These are phyloP conservation scores for Flaveria floridana DNA, from an alignment of 140 eudicot species.

Conservation along the genomic window DNA sequence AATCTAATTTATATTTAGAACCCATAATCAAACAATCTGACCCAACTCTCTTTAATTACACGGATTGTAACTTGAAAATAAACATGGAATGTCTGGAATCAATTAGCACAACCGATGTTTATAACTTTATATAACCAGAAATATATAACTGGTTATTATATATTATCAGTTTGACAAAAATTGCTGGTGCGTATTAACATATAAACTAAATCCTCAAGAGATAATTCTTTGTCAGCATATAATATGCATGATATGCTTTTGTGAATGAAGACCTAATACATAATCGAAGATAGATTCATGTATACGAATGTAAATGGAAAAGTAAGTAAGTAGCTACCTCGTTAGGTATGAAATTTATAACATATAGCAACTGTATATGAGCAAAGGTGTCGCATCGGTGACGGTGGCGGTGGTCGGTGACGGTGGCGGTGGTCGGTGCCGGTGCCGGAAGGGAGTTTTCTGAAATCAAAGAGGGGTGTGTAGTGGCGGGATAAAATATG, in stretches of 20 bases:
- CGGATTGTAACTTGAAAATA: neutral
- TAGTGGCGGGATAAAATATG: slow-evolving; percentile 11
- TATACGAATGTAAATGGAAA: neutral
- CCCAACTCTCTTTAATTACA: neutral
- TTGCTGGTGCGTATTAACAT: neutral
- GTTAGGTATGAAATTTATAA: no score
- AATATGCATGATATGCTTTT: neutral
- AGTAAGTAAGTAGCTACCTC: no score
- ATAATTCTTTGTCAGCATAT: neutral
- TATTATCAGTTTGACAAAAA: neutral
- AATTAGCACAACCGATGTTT: neutral
- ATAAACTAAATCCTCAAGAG: neutral
- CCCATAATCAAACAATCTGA: slow-evolving; percentile 7
- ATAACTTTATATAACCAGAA: neutral
- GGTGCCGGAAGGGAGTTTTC: neutral
- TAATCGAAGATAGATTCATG: slow-evolving; percentile 15
- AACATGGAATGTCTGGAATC: neutral
- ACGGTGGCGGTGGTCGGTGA: neutral
- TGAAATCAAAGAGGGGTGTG: slow-evolving; percentile 5
- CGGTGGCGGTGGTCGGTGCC: slow-evolving; percentile 12
- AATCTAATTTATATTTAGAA: neutral
- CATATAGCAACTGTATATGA: no score
- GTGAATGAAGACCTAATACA: slow-evolving; percentile 5
- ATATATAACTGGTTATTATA: neutral
- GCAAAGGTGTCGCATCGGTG: no score